Evolutionary conservation across 2,329 filamentous ascomycete genomes (phyloP).

Genomic region (Aureobasidium sp.): DNA sequence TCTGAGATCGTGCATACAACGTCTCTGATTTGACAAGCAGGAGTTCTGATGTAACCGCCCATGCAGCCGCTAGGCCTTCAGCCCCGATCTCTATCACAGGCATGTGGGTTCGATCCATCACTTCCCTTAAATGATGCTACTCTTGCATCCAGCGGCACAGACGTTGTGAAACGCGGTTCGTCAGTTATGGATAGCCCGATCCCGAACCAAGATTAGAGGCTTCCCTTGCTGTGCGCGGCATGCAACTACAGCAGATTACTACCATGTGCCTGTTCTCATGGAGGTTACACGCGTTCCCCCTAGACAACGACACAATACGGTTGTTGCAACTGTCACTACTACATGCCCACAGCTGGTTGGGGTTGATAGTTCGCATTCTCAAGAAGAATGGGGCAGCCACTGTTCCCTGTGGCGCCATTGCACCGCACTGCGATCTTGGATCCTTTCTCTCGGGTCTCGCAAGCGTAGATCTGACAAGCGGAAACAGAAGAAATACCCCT

Average conservation of each 20-base stretch:
- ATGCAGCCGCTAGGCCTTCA: conserved; percentile 1
- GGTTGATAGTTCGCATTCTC: background rate
- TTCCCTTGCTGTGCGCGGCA: background rate
- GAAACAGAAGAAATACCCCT: background rate
- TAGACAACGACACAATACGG: background rate
- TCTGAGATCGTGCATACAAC: background rate
- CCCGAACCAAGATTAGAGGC: conserved; percentile 6
- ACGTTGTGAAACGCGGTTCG: background rate
- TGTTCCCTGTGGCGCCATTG: background rate
- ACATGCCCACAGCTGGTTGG: background rate
- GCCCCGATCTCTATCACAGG: background rate
- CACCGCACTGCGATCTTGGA: conserved; percentile 4
- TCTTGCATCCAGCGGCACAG: conserved; percentile 1
- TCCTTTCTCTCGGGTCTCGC: background rate
- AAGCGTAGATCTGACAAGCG: conserved; percentile 6
- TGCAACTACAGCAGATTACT: background rate
- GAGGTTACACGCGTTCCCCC: background rate
- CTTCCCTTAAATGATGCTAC: background rate
- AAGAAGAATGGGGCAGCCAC: background rate
- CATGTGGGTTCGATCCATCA: conserved; percentile 2
- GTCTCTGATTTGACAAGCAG: background rate
- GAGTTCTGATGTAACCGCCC: background rate
- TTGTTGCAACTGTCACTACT: background rate
- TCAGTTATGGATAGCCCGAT: background rate
- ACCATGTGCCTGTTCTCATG: background rate